Base-by-base conservation (phyloP, 2,329 filamentous ascomycete species). In the Colletotrichum chlorophyti region DNA sequence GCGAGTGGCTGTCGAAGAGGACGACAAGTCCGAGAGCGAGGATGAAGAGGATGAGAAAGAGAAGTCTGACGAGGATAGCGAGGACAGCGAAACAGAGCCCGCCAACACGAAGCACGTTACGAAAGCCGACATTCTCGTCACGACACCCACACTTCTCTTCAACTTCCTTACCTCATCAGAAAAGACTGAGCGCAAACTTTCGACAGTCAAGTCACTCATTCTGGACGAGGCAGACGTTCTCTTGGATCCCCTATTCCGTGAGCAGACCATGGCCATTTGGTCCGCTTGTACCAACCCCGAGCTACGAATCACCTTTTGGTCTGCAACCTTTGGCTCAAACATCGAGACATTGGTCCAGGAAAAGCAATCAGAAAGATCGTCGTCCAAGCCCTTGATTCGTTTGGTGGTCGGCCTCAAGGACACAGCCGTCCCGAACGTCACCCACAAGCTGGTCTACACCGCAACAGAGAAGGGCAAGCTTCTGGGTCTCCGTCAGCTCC, bases 341-440 rank as follows among this genome's bases (percentile, higher is more conserved):
- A 91, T 98, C 37, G 95, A 99, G 76, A 81, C 87, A 17, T 79
- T 97, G 7, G 84, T 91, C 42, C 83, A 83, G 6, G 83, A 85
- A n/a, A 89, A 88, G 12, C 83, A 95, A 47, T 76, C 80, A 34
- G 75, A 80, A 8, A 82, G 87, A 14, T 38, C 59, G 14, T 24
- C 50, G 10, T 32, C 34, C 23, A 63, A 65, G 11, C 87, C 81
- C 19, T 79, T 97, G 3, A 73, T 98, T 63, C 89, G 95, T 40
- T 82, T 98, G 6, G 92, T 99, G 6, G 92, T 98, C n/a, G 95
- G 95, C 5, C 79, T 99, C 45, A 98, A 98, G 76, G 95, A 99
- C 74, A 93, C 93, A 3, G 93, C 94, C 3, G 90, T 99, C 47
- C 93, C 95, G 37, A 97, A 96, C 67, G 90, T 99, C 62, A 83